phyloP scores from a whole-genome alignment of 768 basidiomycete species.

The Podaxis sp. region DNA sequence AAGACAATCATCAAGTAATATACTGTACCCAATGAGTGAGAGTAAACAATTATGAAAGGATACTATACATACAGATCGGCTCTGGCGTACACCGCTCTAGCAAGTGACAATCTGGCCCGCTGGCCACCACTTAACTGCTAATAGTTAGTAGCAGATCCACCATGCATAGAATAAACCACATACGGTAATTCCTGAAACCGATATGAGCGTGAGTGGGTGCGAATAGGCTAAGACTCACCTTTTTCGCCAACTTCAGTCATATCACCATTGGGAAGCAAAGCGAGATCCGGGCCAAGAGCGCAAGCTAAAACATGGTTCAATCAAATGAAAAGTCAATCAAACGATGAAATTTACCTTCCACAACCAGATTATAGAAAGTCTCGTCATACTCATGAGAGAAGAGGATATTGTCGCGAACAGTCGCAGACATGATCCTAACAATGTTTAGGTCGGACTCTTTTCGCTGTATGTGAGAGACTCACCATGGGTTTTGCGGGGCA shows the following conservation, averaged over 20 bases:
- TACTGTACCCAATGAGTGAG: constrained; percentile 30
- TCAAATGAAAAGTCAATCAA: neutral
- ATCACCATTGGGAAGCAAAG: constrained; percentile 78
- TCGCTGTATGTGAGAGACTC: constrained; percentile 15
- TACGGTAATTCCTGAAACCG: constrained; percentile 53
- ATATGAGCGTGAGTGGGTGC: neutral
- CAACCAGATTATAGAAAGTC: constrained; percentile 74
- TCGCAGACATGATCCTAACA: constrained; percentile 77
- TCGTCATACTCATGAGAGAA: constrained; percentile 91
- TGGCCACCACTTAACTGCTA: constrained; percentile 77
- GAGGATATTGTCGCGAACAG: constrained; percentile 86
- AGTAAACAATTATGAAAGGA: neutral
- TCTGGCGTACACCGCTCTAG: constrained; percentile 87
- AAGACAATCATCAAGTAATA: constrained; percentile 88
- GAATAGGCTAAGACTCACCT: constrained; percentile 37
- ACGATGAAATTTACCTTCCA: constrained; percentile 55
- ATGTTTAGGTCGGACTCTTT: neutral
- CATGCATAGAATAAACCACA: constrained; percentile 17
- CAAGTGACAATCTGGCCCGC: constrained; percentile 78
- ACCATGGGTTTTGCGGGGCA: constrained; percentile 88
- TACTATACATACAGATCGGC: constrained; percentile 69
- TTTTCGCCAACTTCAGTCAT: constrained; percentile 85
- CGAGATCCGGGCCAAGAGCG: constrained; percentile 79
- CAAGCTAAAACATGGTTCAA: constrained; percentile 51
- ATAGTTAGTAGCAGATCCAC: neutral